Conservation (phyloP, 192 early-diverging fungal species). For the Backusella westeae region DNA sequence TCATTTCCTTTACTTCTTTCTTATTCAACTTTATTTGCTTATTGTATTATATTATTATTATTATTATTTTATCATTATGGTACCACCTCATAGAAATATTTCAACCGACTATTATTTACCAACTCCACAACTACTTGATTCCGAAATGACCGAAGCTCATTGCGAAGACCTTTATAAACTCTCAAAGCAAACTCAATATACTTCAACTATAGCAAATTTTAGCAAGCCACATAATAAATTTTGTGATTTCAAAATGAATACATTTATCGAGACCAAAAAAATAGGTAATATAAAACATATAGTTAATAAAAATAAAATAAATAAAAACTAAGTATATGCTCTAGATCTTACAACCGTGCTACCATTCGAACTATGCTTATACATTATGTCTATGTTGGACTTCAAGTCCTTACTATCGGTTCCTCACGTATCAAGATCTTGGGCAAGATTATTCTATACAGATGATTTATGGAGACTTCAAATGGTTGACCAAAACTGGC, state of each 20-base stretch:
- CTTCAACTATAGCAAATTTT: background rate
- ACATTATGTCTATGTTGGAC: conserved; percentile 12
- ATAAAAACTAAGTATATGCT: background rate
- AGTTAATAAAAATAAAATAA: background rate
- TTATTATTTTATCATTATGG: background rate
- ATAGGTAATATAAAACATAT: background rate
- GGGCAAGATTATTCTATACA: background rate
- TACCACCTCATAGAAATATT: background rate
- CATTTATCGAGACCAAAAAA: background rate
- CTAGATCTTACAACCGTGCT: conserved; percentile 9
- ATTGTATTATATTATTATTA: background rate
- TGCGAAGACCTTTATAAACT: background rate
- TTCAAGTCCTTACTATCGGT: conserved; percentile 1
- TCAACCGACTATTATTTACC: background rate
- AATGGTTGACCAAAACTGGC: conserved; percentile 7
- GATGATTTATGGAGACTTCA: conserved; percentile 13
- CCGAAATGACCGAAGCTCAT: background rate
- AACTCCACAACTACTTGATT: conserved; percentile 1
- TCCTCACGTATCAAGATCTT: conserved; percentile 7
- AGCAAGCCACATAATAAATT: background rate
- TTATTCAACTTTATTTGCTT: background rate
- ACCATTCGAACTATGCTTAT: conserved; percentile 11
- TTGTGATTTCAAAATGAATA: background rate
- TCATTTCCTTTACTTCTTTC: background rate
- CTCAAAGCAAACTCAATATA: background rate